A percentile compares a stretch with the other conserved stretches of the same genome.
These are phyloP conservation scores for Penicillium sp. DNA, from an alignment of 2,329 filamentous ascomycete genomes.

Conservation along the genomic window DNA sequence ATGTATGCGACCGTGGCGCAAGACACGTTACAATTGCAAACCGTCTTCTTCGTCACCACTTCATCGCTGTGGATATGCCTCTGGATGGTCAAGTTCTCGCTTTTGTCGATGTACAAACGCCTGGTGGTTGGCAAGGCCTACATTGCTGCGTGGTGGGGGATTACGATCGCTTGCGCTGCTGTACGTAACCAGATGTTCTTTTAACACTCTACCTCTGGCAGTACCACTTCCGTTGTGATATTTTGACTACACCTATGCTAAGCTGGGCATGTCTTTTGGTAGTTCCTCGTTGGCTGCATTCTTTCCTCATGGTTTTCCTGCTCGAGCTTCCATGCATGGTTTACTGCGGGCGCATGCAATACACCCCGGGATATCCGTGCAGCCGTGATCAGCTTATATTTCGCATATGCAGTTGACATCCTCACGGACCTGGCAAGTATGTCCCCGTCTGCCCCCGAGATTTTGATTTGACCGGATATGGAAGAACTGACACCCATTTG, in stretches of 20 bases:
- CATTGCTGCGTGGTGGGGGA: constrained; percentile 32
- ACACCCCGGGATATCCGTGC: constrained; percentile 24
- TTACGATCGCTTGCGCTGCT: constrained; percentile 24
- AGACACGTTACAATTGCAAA: constrained; percentile 28
- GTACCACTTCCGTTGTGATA: not conserved
- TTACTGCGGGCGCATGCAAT: constrained; percentile 25
- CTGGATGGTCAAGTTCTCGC: constrained; percentile 38
- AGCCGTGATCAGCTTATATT: constrained; percentile 32
- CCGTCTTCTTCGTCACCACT: constrained; percentile 36
- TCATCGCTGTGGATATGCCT: constrained; percentile 37
- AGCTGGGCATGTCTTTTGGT: constrained; percentile 12
- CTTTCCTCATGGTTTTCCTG: constrained; percentile 32
- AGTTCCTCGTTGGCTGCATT: constrained; percentile 35
- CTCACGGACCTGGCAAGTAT: constrained; percentile 33
- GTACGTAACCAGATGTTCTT: not conserved
- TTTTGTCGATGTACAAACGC: constrained; percentile 37
- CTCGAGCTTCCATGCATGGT: constrained; percentile 32
- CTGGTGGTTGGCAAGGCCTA: constrained; percentile 29
- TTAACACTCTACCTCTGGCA: too few species aligned
- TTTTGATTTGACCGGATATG: not conserved
- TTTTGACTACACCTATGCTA: not conserved
- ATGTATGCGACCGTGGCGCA: constrained; percentile 16
- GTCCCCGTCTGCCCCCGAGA: not conserved
- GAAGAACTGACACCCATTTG: too few species aligned
- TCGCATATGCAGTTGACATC: constrained; percentile 31